Conservation (phyloP, 2,329 filamentous ascomycete genomes). For the Bipolaris victoriae region DNA sequence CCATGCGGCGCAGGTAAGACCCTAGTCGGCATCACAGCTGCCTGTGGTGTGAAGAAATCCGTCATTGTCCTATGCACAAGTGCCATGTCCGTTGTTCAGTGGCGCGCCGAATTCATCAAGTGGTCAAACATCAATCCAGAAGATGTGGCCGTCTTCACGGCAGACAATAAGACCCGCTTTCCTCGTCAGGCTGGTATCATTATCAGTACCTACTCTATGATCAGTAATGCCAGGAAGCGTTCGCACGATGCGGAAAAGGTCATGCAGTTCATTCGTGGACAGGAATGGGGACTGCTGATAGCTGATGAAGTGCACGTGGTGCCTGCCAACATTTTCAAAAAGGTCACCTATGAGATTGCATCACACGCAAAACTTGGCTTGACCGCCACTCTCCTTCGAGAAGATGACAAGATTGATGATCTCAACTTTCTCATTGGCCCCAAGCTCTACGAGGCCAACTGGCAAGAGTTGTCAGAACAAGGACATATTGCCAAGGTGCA, state of each 20-base stretch:
- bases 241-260: conserved; percentile 95
- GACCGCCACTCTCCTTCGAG: conserved; percentile 89
- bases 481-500: conserved; percentile 97
- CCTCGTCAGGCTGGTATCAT: conserved; percentile 92
- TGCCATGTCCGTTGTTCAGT: conserved; percentile 97
- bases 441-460: conserved; percentile 97
- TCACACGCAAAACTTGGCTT: conserved; percentile 94
- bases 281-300: conserved; percentile 97
- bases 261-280: conserved; percentile 88
- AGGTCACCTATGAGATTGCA: conserved; percentile 90
- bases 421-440: conserved; percentile 97
- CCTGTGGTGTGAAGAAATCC: conserved; percentile 96
- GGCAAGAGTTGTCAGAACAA: conserved; percentile 97
- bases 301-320: conserved; percentile 98
- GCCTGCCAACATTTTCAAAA: conserved; percentile 93
- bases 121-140: conserved; percentile 98
- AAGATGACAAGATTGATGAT: conserved; percentile 98
- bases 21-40: conserved; percentile 95
- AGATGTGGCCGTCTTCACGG: conserved; percentile 93
- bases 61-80: conserved; percentile 95
- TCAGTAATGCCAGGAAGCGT: conserved; percentile 85
- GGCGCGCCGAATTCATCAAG: conserved; percentile 94
- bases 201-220: conserved; percentile 98
- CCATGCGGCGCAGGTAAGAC: conserved; percentile 98
- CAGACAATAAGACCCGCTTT: conserved; percentile 86